Percentiles rank a stretch among this genome's conserved stretches.
Conservation (phyloP, 345 rosid genomes). For the Citrus reticulata region DNA sequence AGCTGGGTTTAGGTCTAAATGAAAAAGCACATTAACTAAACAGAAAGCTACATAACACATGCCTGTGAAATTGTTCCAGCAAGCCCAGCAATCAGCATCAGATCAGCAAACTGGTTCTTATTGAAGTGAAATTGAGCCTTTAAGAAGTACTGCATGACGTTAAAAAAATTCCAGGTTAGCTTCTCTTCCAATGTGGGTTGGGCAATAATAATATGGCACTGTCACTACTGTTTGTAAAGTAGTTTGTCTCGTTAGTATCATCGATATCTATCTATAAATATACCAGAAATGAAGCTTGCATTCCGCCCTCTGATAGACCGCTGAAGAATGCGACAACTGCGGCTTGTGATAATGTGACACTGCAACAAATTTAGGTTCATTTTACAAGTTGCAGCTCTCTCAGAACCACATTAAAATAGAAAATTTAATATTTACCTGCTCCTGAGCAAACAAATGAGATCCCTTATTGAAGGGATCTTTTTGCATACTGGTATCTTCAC, state of each 20-base stretch:
- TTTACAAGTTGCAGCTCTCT: neutral
- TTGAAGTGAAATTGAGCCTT: conserved; percentile 88
- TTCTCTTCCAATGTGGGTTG: too few species aligned
- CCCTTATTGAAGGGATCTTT: conserved; percentile 56
- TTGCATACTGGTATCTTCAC: conserved; percentile 18
- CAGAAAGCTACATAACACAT: neutral
- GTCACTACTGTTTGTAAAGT: neutral
- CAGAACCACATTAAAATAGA: too few species aligned
- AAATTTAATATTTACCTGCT: conserved; percentile 39
- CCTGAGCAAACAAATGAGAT: conserved; percentile 44
- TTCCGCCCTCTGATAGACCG: conserved; percentile 66
- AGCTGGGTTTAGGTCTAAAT: too few species aligned
- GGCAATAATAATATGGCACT: too few species aligned
- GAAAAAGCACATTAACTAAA: neutral
- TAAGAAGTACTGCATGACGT: conserved; percentile 59
- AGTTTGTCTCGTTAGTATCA: neutral
- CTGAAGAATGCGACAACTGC: conserved; percentile 73
- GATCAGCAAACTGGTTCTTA: conserved; percentile 76
- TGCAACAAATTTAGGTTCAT: conserved; percentile 21
- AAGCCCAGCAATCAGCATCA: conserved; percentile 50
- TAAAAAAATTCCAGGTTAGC: neutral
- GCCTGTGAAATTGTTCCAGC: conserved; percentile 70
- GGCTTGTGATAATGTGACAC: conserved; percentile 62
- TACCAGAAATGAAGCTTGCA: conserved; percentile 58
- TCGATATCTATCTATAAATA: conserved; percentile 15